Conservation (phyloP, 1,139 yeast species). For the Hansenula sp. region DNA sequence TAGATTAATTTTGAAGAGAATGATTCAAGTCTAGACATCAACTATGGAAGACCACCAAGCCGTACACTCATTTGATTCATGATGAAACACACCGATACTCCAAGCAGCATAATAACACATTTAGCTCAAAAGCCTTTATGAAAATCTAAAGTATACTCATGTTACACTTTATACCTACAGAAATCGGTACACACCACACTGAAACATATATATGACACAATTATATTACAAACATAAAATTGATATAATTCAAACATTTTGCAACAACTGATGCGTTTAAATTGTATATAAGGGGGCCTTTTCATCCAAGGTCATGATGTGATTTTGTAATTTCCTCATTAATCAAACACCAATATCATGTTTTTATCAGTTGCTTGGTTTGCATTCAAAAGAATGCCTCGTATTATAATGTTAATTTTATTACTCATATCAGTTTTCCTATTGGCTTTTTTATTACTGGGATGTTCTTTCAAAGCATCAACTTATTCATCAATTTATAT, state of each 20-base stretch:
- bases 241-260: background rate
- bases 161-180: background rate
- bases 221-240: background rate
- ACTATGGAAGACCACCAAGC: too few species aligned
- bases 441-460: slow-evolving; percentile 47
- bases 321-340: background rate
- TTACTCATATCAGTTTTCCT: slow-evolving; percentile 37
- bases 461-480: slow-evolving; percentile 38
- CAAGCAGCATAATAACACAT: too few species aligned
- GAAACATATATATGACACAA: background rate
- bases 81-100: too few species aligned
- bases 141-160: too few species aligned
- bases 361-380: slow-evolving; percentile 11
- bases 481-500: slow-evolving; percentile 45
- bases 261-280: too few species aligned
- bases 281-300: background rate
- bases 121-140: too few species aligned
- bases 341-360: slow-evolving; percentile 1
- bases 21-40: too few species aligned
- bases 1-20: too few species aligned
- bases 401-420: slow-evolving; percentile 21
- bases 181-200: background rate
- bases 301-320: background rate
- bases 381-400: slow-evolving; percentile 20
- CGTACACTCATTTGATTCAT: too few species aligned